Evolutionary conservation across 495 filamentous ascomycete species (phyloP), one percentile per base, ranked within the genome.

Genomic region (Talaromyces liani): DNA sequence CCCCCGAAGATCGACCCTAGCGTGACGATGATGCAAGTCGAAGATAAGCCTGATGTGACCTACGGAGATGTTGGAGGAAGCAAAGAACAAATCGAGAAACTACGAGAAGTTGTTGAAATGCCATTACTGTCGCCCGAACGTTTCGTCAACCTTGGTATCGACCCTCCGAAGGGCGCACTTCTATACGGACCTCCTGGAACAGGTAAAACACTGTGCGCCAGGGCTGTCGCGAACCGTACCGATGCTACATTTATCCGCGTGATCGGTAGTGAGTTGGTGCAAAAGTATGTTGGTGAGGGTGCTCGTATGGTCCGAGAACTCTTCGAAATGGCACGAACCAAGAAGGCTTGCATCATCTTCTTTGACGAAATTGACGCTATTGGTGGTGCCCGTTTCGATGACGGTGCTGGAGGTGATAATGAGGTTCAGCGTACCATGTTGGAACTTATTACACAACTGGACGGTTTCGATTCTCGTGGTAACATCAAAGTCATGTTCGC

Each of bases 401-500:
- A 98, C 69, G 94, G 94, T 55, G 95, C 94, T 51, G 94, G 94
- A 68, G 94, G 94, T 65, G 94, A 98, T 75, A 98, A 98, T 73
- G 94, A 98, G 72, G 94, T 98, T n/a, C 94, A 98, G 78, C 83
- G 94, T 77, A 98, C 94, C 58, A 98, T 98, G 94, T 77, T 98
- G 79, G 94, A 98, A 72, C 82, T 98, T 65, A 98, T 98, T 72
- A 98, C 94, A 3, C 94, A 98, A 72, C 82, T 98, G 63, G 94
- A 98, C 75, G 94, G 94, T 62, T 98, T 98, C 80, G 95, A 98
- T 74, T 87, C 92, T 49, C 84, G 94, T 71, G 94, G 94, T 71
- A 98, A 98, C 78, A 98, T 98, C 82, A 98, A 98, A 77, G 94
- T 98, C 78, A 98, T 98, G 94, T 98, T 98, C 71, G 94, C 94